Conservation (phyloP, 2,329 filamentous ascomycete genomes). For the Bertia moriformis region DNA sequence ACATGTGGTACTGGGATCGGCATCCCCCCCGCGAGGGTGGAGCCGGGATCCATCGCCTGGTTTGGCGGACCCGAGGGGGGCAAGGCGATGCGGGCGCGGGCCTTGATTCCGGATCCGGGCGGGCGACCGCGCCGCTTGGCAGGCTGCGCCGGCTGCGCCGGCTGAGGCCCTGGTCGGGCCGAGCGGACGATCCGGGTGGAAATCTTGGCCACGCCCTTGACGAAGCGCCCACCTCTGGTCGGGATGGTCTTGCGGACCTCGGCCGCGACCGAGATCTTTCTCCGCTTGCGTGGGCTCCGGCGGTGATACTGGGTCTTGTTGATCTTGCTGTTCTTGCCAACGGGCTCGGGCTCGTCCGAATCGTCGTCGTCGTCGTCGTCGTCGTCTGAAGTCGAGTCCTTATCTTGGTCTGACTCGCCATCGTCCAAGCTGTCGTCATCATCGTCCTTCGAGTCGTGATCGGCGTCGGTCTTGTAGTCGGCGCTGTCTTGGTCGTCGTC, state of each 20-base stretch:
- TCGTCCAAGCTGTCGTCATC: neutral
- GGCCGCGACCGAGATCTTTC: conserved; percentile 17
- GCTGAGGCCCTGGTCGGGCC: too few species aligned
- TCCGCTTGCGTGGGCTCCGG: conserved; percentile 7
- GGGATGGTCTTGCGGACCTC: conserved; percentile 19
- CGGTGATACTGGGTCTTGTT: conserved; percentile 12
- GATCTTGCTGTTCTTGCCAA: conserved; percentile 31
- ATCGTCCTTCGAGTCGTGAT: neutral
- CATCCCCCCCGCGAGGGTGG: too few species aligned
- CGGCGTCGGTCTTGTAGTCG: neutral
- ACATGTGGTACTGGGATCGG: too few species aligned
- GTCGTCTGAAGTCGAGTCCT: too few species aligned
- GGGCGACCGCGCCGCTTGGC: too few species aligned
- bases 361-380: conserved; percentile 9
- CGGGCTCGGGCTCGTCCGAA: conserved; percentile 5
- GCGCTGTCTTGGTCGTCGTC: conserved; percentile 15
- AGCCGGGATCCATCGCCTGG: too few species aligned
- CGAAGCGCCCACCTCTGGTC: conserved; percentile 17
- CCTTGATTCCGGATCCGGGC: too few species aligned
- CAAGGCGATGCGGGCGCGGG: too few species aligned
- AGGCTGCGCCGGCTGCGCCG: too few species aligned
- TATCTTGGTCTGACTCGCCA: neutral
- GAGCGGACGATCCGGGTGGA: neutral
- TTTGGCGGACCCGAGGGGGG: too few species aligned
- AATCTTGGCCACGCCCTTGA: conserved; percentile 19